Percentiles rank a stretch among this genome's conserved stretches.
phyloP scores from a whole-genome alignment of 352 stramenopile genomes.

The Globisporangium rhizosaccharum region DNA sequence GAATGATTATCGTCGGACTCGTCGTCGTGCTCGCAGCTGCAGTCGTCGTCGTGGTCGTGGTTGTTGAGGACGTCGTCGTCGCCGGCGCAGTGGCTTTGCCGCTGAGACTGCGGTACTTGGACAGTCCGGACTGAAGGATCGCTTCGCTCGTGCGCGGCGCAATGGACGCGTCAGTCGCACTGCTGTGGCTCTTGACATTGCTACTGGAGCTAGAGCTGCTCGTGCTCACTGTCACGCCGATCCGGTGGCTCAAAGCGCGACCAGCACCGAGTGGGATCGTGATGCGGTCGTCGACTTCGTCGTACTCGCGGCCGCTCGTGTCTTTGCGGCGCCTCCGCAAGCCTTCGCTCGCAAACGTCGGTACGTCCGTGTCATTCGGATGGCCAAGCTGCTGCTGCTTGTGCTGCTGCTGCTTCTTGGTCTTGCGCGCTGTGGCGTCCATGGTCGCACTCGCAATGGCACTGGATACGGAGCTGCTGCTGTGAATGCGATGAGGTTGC shows the following conservation, averaged over 20 bases:
- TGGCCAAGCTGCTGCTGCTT: neutral
- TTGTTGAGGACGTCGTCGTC: slow-evolving; percentile 1
- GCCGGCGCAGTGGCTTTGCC: neutral
- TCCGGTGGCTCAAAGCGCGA: neutral
- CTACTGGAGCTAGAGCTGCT: neutral
- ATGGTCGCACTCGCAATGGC: neutral
- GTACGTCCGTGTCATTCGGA: neutral
- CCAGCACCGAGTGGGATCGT: slow-evolving; percentile 42
- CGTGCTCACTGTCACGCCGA: slow-evolving; percentile 7
- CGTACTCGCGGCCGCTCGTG: slow-evolving; percentile 15
- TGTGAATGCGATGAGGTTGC: neutral
- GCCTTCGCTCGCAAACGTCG: neutral
- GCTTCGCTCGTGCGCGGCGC: slow-evolving; percentile 14
- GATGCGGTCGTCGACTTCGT: slow-evolving; percentile 69
- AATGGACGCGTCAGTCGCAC: neutral
- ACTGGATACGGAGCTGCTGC: neutral
- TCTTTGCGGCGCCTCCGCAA: slow-evolving; percentile 13
- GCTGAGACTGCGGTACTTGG: slow-evolving; percentile 57
- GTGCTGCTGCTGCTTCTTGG: slow-evolving; percentile 5
- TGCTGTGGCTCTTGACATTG: neutral
- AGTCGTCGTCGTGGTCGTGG: slow-evolving; percentile 6
- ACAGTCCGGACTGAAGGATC: slow-evolving; percentile 51
- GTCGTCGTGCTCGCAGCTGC: slow-evolving; percentile 1
- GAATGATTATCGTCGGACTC: slow-evolving; percentile 5
- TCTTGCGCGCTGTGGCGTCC: neutral